Base-by-base conservation (phyloP, 2,329 filamentous ascomycete species). In the Sporothrix brasiliensis region DNA sequence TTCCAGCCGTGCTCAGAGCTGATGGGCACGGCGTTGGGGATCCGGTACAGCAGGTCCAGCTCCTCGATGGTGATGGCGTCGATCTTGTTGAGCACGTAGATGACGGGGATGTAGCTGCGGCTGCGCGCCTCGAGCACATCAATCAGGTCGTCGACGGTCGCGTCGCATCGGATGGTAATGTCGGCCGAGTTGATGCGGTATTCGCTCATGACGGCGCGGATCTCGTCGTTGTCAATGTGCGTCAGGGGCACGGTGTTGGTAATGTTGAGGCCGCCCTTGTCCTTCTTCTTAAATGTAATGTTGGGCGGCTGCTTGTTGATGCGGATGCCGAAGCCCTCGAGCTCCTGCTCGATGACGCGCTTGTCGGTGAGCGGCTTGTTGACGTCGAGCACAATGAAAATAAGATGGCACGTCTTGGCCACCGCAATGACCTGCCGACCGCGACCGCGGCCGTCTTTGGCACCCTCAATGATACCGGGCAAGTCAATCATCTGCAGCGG, bases 271-370 rank as follows among this genome's bases (percentile, higher is more conserved):
- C 95, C 95, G 75, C 95, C 95, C 83, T 98, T 98, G 82, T 99
- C 95, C 85, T 99, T 99, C 86, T 99, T 99, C 83, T 91, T 96
- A 85, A 97, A 97, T n/a, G 95, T 92, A 77, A 99, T 99, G 80
- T 99, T 99, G 53, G 95, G 95, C 34, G 95, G 95, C 76, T 89
- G 83, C 84, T 98, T 99, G 85, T 99, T 99, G 84, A 98, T 94
- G 70, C 95, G 88, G 78, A 99, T 97, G 47, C 95, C 95, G 77
- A 99, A 99, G 9, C 95, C 95, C 80, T 99, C 95, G 79, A 99
- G 82, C 83, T 99, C 95, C 67, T 88, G 86, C 82, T 99, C 95
- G 77, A 99, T 99, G 73, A 99, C 86, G 72, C 92, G 89, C 85
- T 99, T 99, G 82, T 99, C 95, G 19, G 94, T 97, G 76, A 99